Evolutionary conservation across 495 filamentous ascomycete genomes (phyloP).

Genomic region (Annulohypoxylon stygium): DNA sequence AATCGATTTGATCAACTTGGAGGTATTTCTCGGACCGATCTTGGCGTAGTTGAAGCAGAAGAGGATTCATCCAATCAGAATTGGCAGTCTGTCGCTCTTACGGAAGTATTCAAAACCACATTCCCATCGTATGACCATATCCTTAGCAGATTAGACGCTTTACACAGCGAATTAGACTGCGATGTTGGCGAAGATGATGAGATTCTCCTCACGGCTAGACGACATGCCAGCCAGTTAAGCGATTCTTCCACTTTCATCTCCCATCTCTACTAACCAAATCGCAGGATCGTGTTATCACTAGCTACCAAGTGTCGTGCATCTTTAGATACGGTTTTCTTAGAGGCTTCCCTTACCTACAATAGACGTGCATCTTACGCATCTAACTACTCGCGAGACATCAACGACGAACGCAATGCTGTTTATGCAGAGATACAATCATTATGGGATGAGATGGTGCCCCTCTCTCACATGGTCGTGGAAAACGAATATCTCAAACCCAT

Average conservation of each 20-base stretch:
- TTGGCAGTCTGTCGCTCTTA: conserved; percentile 13
- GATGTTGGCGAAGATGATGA: conserved; percentile 31
- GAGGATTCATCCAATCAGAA: neutral
- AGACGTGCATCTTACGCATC: conserved; percentile 16
- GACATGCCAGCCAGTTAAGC: conserved; percentile 47
- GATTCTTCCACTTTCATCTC: neutral
- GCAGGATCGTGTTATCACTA: conserved; percentile 47
- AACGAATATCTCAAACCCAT: conserved; percentile 48
- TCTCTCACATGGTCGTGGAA: conserved; percentile 50
- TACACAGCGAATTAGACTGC: conserved; percentile 30
- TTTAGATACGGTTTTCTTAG: conserved; percentile 45
- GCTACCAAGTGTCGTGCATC: conserved; percentile 47
- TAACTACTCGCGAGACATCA: conserved; percentile 11
- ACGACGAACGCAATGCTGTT: conserved; percentile 38
- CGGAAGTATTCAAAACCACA: conserved; percentile 27
- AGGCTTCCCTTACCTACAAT: conserved; percentile 26
- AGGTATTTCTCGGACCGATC: neutral
- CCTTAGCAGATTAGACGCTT: conserved; percentile 32
- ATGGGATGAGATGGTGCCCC: conserved; percentile 47
- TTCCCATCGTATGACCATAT: conserved; percentile 40
- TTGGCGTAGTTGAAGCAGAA: neutral
- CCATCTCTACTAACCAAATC: conserved; percentile 26
- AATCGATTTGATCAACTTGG: conserved; percentile 18
- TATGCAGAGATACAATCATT: conserved; percentile 44
- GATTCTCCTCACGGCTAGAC: conserved; percentile 36